Percentiles rank a stretch among this genome's conserved stretches.
phyloP scores from a whole-genome alignment of 1,284 basidiomycete species.

The Naganishia sp. region DNA sequence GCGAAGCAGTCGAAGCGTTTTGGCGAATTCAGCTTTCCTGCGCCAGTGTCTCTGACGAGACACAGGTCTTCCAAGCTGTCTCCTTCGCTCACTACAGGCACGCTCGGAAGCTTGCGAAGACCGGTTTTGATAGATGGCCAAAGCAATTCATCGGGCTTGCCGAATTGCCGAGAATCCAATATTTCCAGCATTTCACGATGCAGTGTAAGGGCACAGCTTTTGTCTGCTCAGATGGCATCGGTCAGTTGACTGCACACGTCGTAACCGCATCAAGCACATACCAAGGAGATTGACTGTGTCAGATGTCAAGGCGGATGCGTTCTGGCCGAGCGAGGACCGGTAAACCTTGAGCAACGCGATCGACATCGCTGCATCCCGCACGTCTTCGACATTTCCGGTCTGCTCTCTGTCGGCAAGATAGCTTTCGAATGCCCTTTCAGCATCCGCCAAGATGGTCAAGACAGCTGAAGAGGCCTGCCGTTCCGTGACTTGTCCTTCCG shows the following conservation, averaged over 20 bases:
- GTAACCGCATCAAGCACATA: slow-evolving; percentile 49
- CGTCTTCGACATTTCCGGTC: slow-evolving; percentile 66
- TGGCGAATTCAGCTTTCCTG: neutral
- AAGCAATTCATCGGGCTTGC: slow-evolving; percentile 59
- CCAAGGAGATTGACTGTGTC: slow-evolving; percentile 68
- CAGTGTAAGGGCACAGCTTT: slow-evolving; percentile 70
- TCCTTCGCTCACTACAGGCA: neutral
- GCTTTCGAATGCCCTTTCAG: slow-evolving; percentile 69
- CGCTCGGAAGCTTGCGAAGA: neutral
- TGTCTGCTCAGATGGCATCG: neutral
- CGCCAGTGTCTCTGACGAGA: too few relatives aligned
- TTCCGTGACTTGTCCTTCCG: slow-evolving; percentile 55
- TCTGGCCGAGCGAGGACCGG: slow-evolving; percentile 73
- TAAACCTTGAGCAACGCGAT: slow-evolving; percentile 71
- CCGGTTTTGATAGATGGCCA: slow-evolving; percentile 59
- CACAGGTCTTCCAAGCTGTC: neutral
- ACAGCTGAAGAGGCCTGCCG: slow-evolving; percentile 64
- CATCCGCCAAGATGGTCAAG: slow-evolving; percentile 62
- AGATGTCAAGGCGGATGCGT: slow-evolving; percentile 58
- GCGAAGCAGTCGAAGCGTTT: slow-evolving; percentile 10
- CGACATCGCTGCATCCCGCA: slow-evolving; percentile 71
- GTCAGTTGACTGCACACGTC: too few relatives aligned
- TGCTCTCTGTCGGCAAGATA: slow-evolving; percentile 63
- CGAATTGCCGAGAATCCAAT: slow-evolving; percentile 58
- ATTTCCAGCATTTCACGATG: slow-evolving; percentile 64